phyloP scores from a whole-genome alignment of 2,329 filamentous ascomycete species.

The Coniochaeta sp. region DNA sequence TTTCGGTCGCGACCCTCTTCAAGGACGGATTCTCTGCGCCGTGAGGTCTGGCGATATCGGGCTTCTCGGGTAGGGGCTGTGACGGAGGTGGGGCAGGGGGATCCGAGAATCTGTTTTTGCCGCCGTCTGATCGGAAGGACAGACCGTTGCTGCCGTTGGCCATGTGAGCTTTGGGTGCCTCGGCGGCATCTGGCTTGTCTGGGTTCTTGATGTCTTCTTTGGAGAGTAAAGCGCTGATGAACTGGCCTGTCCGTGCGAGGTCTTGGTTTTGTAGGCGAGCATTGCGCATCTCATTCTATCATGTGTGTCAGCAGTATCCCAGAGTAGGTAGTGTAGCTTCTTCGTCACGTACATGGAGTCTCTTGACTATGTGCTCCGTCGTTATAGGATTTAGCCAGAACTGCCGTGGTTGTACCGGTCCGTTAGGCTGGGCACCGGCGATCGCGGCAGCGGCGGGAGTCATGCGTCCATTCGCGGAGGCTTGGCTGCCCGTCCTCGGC shows the following conservation, averaged over 20 bases:
- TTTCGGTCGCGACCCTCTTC: constrained; percentile 69
- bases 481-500: constrained; percentile 60
- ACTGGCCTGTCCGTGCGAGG: constrained; percentile 72
- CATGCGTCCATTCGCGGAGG: constrained; percentile 58
- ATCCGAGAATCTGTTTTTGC: constrained; percentile 81
- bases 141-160: constrained; percentile 40
- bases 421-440: constrained; percentile 43
- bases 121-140: constrained; percentile 56
- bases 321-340: constrained; percentile 3
- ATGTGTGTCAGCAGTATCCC: constrained; percentile 13
- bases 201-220: constrained; percentile 58
- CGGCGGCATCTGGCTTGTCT: constrained; percentile 41
- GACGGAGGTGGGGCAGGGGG: constrained; percentile 90
- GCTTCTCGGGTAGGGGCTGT: constrained; percentile 88
- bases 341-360: constrained; percentile 60
- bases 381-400: constrained; percentile 86
- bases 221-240: constrained; percentile 68
- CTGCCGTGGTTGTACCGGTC: constrained; percentile 65
- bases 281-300: constrained; percentile 79
- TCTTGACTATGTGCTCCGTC: constrained; percentile 90
- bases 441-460: constrained; percentile 38
- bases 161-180: constrained; percentile 38
- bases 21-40: constrained; percentile 49
- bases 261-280: constrained; percentile 85
- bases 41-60: constrained; percentile 52